Evolutionary conservation across 2,329 filamentous ascomycete genomes (phyloP).

Genomic region (Ambrosiella xylebori): DNA sequence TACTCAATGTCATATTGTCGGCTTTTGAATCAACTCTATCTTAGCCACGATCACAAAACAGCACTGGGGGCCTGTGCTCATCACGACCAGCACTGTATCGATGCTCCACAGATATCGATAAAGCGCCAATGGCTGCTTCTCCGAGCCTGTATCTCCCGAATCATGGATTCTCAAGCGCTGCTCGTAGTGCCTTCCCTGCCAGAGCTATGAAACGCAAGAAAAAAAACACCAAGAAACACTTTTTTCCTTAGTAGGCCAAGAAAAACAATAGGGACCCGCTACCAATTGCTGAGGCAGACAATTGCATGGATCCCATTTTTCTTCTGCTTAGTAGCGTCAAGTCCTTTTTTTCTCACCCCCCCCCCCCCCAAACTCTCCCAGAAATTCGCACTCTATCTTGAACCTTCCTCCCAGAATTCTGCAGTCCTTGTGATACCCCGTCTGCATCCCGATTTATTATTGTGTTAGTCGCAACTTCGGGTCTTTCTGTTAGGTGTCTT

Average conservation of each 20-base stretch:
- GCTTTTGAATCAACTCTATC: no score
- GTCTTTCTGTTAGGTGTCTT: background rate
- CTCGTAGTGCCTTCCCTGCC: background rate
- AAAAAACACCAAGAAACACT: background rate
- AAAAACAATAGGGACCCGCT: conserved; percentile 7
- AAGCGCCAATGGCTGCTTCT: conserved; percentile 1
- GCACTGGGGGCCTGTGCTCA: background rate
- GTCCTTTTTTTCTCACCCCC: conserved; percentile 5
- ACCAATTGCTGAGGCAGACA: conserved; percentile 11
- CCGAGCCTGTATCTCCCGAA: background rate
- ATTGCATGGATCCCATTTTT: conserved; percentile 3
- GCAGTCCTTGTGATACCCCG: conserved; percentile 8
- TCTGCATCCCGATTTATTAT: conserved; percentile 6
- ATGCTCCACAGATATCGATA: background rate
- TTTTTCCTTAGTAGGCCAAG: background rate
- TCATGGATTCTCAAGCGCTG: background rate
- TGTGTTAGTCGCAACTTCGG: conserved; percentile 2
- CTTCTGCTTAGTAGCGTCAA: conserved; percentile 2
- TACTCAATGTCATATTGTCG: no score
- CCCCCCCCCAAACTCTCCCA: conserved; percentile 1
- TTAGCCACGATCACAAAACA: no score
- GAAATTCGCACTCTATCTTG: background rate
- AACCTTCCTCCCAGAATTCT: conserved; percentile 6
- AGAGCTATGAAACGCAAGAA: background rate
- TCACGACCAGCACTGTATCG: background rate